Conservation (phyloP, 371 early-diverging fungal species). For the Rhizopus delemar region DNA sequence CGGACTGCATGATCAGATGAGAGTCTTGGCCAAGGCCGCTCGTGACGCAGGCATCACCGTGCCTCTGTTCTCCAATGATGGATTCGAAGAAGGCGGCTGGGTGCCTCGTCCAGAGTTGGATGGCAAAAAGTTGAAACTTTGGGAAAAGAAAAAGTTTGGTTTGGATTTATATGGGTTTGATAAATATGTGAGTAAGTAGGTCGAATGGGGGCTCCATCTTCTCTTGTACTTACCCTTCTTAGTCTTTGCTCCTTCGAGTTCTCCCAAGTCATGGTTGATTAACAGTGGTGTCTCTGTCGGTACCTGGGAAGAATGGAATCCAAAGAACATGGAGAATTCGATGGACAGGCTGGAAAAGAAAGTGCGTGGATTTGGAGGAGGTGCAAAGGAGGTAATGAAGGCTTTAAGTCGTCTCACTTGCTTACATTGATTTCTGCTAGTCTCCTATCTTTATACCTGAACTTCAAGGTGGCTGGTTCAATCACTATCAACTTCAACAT, state of each 20-base stretch:
- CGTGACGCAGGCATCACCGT: slow-evolving; percentile 78
- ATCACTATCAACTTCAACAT: slow-evolving; percentile 66
- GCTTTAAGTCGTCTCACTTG: neutral
- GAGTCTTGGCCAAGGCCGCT: slow-evolving; percentile 73
- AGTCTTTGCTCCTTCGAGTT: slow-evolving; percentile 69
- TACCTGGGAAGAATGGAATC: slow-evolving; percentile 66
- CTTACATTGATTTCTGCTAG: slow-evolving; percentile 10
- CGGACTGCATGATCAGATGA: slow-evolving; percentile 84
- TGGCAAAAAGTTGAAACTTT: slow-evolving; percentile 22
- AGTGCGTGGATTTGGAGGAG: slow-evolving; percentile 74
- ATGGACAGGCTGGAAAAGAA: slow-evolving; percentile 70
- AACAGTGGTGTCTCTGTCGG: slow-evolving; percentile 50
- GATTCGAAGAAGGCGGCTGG: slow-evolving; percentile 70
- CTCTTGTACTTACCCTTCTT: neutral
- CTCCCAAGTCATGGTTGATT: slow-evolving; percentile 58
- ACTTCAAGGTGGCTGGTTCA: slow-evolving; percentile 85
- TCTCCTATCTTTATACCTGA: slow-evolving; percentile 81
- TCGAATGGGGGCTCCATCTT: neutral
- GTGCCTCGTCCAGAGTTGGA: slow-evolving; percentile 53
- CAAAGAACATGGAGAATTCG: slow-evolving; percentile 55
- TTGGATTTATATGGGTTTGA: slow-evolving; percentile 81
- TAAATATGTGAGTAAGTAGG: slow-evolving; percentile 70
- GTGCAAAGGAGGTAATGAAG: slow-evolving; percentile 55
- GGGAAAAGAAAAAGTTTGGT: slow-evolving; percentile 60
- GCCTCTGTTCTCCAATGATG: slow-evolving; percentile 84